Base-by-base conservation (phyloP, 306 rosid genomes). In the Pachyrhizus erosus region DNA sequence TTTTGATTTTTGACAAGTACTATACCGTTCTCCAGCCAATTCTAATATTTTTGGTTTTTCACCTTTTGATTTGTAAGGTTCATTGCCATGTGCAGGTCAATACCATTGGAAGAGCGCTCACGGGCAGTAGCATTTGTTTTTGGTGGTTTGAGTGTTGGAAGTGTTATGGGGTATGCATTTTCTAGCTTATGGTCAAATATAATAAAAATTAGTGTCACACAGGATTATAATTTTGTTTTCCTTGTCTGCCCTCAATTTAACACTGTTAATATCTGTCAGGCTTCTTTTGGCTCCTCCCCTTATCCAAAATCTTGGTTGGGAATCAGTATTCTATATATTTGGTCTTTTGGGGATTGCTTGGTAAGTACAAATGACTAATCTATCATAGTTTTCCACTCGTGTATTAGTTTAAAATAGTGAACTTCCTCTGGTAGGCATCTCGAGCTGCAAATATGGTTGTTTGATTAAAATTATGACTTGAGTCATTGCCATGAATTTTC, bases 91-190 rank as follows among this genome's bases (percentile, higher is more conserved):
- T 90, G 92, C 92, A 96, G 99, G 91, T 29, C 91, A 64, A 96
- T 93, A 87, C 97, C 99, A 80, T 78, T 92, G 89, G 94, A 91
- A 79, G 99, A 96, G 88, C 99, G 99, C 58, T 96, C 99, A 40
- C 90, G 99, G 24, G 99, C 99, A 76, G 99, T 96, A 42, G 97
- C 92, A 58, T 91, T 96, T 89, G 99, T 96, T 74, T 96, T 92
- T 75, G 99, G 99, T 76, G 99, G 99, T 69, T 86, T 96, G 89
- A 93, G 99, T 78, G 94, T 93, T 51, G 99, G 99, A 90, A 96
- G 99, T 79, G 99, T 96, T 87, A 48, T 85, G 70, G 99, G 99
- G 99, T 96, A 91, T 76, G 89, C 76, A 24, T 76, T 76, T 65
- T 73, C 24, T 73, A 10, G 62, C 77, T 52, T 78, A 34, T 42